Evolutionary conservation across 306 rosid species (phyloP).

Genomic region (Medicago truncatula): MtrunA17r5.0-ANR NC_053048.1:25708501-25709000

Average conservation of each 20-base stretch:
- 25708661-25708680: constrained; percentile 64
- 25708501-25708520: constrained; percentile 8
- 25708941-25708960: constrained; percentile 81
- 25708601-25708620: constrained; percentile 8
- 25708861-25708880: constrained; percentile 55
- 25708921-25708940: constrained; percentile 56
- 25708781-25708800: constrained; percentile 77
- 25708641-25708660: constrained; percentile 67
- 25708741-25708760: constrained; percentile 44
- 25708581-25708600: background rate
- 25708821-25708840: background rate
- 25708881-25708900: background rate
- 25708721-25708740: constrained; percentile 67
- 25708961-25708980: constrained; percentile 89
- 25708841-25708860: constrained; percentile 45
- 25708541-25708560: background rate
- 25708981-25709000: constrained; percentile 96
- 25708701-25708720: constrained; percentile 78
- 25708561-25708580: constrained; percentile 3
- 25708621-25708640: background rate
- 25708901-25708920: background rate
- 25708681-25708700: constrained; percentile 66
- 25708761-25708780: constrained; percentile 82
- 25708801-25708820: constrained; percentile 65
- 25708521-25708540: background rate